phyloP scores from a whole-genome alignment of 2,329 filamentous ascomycete species.

The Aspergillus tamarii region DNA sequence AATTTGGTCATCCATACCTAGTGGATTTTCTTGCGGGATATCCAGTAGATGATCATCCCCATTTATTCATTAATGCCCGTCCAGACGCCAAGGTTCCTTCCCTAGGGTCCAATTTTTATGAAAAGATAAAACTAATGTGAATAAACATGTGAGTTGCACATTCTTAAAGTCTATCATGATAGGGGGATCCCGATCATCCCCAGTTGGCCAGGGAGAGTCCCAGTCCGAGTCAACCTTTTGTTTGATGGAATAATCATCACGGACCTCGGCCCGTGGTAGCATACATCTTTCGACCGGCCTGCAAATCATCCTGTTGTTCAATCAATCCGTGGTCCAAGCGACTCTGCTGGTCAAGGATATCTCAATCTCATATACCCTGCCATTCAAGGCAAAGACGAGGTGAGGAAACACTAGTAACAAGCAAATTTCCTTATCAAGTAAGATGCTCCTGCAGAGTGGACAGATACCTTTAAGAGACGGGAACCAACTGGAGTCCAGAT shows the following conservation, averaged over 20 bases:
- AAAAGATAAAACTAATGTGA: neutral
- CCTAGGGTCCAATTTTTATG: neutral
- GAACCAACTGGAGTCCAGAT: neutral
- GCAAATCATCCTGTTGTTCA: neutral
- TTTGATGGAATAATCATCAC: conserved; percentile 2
- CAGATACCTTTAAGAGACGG: neutral
- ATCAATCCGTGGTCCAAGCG: neutral
- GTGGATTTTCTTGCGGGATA: neutral
- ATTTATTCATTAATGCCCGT: neutral
- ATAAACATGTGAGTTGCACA: conserved; percentile 3
- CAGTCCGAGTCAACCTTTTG: neutral
- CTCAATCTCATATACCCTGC: neutral
- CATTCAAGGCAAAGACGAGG: neutral
- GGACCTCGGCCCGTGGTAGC: conserved; percentile 1
- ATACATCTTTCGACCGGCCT: neutral
- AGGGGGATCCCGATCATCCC: neutral
- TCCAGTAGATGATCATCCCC: neutral
- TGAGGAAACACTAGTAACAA: neutral
- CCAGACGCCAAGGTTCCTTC: neutral
- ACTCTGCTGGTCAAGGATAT: neutral
- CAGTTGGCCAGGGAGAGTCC: neutral
- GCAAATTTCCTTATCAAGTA: neutral
- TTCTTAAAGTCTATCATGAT: neutral
- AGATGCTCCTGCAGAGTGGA: neutral
- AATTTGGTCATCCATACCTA: neutral